Evolutionary conservation across 2,329 filamentous ascomycete genomes (phyloP), one percentile per base, ranked within the genome.

Genomic region (Epicoccum sorghinum): DNA sequence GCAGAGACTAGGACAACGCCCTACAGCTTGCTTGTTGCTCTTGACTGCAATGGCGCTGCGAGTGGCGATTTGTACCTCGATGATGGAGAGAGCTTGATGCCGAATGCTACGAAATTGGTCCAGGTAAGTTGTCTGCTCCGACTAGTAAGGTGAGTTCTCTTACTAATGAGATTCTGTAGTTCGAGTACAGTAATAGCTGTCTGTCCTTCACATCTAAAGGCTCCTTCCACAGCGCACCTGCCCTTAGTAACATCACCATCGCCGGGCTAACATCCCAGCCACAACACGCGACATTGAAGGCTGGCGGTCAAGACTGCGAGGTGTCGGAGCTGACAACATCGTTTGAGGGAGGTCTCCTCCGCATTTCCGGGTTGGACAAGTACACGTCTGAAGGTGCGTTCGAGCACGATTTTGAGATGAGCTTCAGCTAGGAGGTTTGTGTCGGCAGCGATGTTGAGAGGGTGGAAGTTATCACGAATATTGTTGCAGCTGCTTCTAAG

Each of bases 11-110:
- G 52, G n/a, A 35, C 44, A 3, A 56, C 52, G 14, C 57, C 65
- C 66, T 81, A 51, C 18, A 49, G 47, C 23, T 39, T 54, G 13
- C 74, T 91, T 7, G 82, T 83, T 0, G 86, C 87, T 1, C 79
- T 89, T 1, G 79, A 83, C 60, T 59, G 66, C 1, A 62, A 80
- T 7, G 82, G 83, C 0, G 69, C 71, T 1, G 88, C 88, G 0
- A 75, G 61, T 0, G 89, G 89, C 0, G 70, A 77, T 14, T 71
- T 91, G 22, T 91, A 91, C 66, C 69, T 91, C 4, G 89, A 91
- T 62, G 89, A 92, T 62, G 89, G 89, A 1, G 86, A 86, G 73
- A 89, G 85, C 58, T 48, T 89, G 8, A 58, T 68, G 12, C 86
- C 82, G 0, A 77, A 82, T 18, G 74, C 78, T 0, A 87, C 80